A percentile compares a stretch with the other conserved stretches of the same genome.
Conservation (phyloP, 192 early-diverging fungal genomes). For the Gaertneriomyces sp. region DNA sequence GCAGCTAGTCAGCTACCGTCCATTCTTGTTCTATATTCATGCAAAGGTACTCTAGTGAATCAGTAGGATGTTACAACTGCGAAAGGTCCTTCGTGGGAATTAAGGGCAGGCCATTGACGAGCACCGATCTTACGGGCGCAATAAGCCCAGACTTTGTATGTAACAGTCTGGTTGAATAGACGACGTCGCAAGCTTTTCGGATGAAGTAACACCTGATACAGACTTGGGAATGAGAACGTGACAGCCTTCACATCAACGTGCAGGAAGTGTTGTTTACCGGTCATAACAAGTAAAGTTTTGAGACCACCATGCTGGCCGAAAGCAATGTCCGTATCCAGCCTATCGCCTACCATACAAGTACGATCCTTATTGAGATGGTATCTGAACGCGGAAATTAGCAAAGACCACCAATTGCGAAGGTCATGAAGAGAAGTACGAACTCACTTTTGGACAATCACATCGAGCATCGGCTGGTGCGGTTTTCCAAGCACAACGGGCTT, state of each 20-base stretch:
- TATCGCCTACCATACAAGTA: slow-evolving; percentile 97
- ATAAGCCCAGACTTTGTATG: slow-evolving; percentile 39
- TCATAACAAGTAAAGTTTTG: slow-evolving; percentile 86
- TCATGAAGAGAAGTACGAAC: slow-evolving; percentile 13
- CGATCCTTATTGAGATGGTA: slow-evolving; percentile 71
- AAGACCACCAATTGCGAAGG: slow-evolving; percentile 3
- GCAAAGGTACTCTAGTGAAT: too few species aligned
- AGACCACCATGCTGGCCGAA: slow-evolving; percentile 87
- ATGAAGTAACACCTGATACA: slow-evolving; percentile 36
- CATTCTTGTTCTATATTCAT: too few species aligned
- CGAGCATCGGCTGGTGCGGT: slow-evolving; percentile 89
- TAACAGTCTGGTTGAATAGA: slow-evolving; percentile 40
- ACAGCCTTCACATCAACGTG: not conserved
- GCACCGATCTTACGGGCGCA: slow-evolving; percentile 13
- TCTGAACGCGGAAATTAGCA: slow-evolving; percentile 5
- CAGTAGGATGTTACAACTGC: too few species aligned
- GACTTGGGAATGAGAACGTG: not conserved
- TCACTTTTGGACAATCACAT: slow-evolving; percentile 81
- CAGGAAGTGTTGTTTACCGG: slow-evolving; percentile 48
- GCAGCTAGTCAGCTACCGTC: too few species aligned
- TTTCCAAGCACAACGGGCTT: slow-evolving; percentile 88
- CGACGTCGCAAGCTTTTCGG: slow-evolving; percentile 20
- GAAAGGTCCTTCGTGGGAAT: too few species aligned
- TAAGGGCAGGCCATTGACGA: too few species aligned
- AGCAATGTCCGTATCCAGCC: slow-evolving; percentile 90